Base-by-base conservation (phyloP, 2,329 filamentous ascomycete genomes). In the Botrytis elliptica region DNA sequence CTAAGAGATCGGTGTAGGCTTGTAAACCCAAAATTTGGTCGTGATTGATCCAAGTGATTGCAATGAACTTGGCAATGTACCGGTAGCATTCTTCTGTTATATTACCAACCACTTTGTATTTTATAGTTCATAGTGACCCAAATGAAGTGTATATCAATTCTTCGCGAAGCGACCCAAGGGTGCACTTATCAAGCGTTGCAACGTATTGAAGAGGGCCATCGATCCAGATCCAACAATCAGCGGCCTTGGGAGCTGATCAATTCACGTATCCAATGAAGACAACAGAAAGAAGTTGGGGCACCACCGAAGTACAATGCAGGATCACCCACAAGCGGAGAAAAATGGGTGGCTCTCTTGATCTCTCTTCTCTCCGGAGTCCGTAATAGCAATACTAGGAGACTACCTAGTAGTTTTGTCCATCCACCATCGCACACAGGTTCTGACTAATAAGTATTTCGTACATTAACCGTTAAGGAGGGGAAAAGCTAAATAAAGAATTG, bases 381-480 rank as follows among this genome's bases (percentile, higher is more conserved):
- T 64, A 64, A n/a, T 29, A 42, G 38, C 4, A 42, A 44, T 42
- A 29, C 14, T n/a, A 40, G 36, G 42, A 12, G 20, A 38, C 40
- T 44, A n/a, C n/a, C n/a, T n/a, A n/a, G n/a, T n/a, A 65, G 63
- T 22, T 38, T 38, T 18, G 52, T 18, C 16, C 14, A 64, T 8
- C 14, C 52, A 9, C 16, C 52, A 57, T 44, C 60, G 44, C 7
- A 66, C 22, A 66, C 40, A 52, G 38, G 60, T 42, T n/a, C 38
- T 67, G n/a, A 67, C 60, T 42, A 64, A 64, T 42, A 64, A 64
- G 60, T 64, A 44, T 64, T 46, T 46, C n/a, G 33, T 55, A 55
- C 44, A 52, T 57, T 18, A 18, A 22, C 29, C 40, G 46, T 33
- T 55, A n/a, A 67, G 33, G 25, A 38, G 46, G 64, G 65, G 65